Conservation (phyloP, 306 rosid species). For the Prosopis cineraria region DNA sequence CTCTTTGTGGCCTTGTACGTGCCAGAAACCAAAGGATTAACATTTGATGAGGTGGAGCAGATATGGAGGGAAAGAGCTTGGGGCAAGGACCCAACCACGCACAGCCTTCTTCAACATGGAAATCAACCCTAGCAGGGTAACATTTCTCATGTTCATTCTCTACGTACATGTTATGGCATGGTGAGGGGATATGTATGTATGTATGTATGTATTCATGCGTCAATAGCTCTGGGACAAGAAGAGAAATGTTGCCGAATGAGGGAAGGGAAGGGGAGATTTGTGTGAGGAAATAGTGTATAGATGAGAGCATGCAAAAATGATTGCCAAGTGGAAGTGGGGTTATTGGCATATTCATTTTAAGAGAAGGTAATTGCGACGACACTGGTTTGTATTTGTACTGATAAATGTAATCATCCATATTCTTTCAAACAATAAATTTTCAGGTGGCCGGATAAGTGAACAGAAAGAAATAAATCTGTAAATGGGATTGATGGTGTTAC, state of each 20-base stretch:
- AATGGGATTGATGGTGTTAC: not conserved
- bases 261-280: not conserved
- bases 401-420: not conserved
- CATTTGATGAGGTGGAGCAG: constrained; percentile 87
- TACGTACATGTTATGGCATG: not conserved
- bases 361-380: not conserved
- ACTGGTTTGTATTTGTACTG: not conserved
- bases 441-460: not conserved
- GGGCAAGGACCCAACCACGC: constrained; percentile 52
- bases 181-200: not conserved
- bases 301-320: not conserved
- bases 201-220: not conserved
- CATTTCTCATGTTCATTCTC: not conserved
- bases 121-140: constrained; percentile 9
- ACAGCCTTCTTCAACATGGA: constrained; percentile 53
- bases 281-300: not conserved
- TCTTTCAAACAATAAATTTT: not conserved
- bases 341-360: not conserved
- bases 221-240: not conserved
- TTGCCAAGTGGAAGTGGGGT: not conserved
- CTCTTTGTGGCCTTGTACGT: constrained; percentile 57
- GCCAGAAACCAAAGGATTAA: constrained; percentile 91
- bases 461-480: not conserved
- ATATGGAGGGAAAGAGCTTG: constrained; percentile 87
- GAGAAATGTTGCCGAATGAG: not conserved